These are phyloP conservation scores for Rhizopus delemar DNA, from an alignment of 371 early-diverging fungal genomes.

Conservation along the genomic window DNA sequence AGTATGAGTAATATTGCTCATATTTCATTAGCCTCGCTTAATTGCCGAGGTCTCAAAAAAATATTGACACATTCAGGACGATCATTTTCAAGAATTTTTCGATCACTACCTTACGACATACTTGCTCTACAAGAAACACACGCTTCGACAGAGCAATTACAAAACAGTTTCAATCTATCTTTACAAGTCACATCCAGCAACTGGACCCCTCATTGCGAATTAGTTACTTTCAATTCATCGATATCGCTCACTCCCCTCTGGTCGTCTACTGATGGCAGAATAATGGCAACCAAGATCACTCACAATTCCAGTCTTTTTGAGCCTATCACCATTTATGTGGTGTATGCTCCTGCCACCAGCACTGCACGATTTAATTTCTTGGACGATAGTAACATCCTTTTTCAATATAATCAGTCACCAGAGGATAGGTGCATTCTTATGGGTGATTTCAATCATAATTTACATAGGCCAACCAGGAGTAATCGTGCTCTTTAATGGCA, in stretches of 20 bases:
- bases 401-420: too few species aligned
- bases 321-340: not conserved
- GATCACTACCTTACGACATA: slow-evolving; percentile 1
- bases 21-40: slow-evolving; percentile 5
- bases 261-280: not conserved
- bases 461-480: too few species aligned
- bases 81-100: not conserved
- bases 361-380: not conserved
- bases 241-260: slow-evolving; percentile 1
- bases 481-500: too few species aligned
- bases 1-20: too few species aligned
- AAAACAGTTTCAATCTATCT: not conserved
- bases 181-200: not conserved
- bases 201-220: slow-evolving; percentile 13
- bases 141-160: not conserved
- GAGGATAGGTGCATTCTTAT: too few species aligned
- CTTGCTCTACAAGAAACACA: slow-evolving; percentile 17
- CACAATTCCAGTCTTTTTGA: too few species aligned
- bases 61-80: not conserved
- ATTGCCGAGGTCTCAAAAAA: slow-evolving; percentile 16
- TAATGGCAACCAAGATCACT: not conserved
- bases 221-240: slow-evolving; percentile 7
- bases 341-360: slow-evolving; percentile 2
- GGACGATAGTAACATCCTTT: too few species aligned
- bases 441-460: too few species aligned